Evolutionary conservation across 495 filamentous ascomycete genomes (phyloP).

Genomic region (Rostrohypoxylon terebratum): DNA sequence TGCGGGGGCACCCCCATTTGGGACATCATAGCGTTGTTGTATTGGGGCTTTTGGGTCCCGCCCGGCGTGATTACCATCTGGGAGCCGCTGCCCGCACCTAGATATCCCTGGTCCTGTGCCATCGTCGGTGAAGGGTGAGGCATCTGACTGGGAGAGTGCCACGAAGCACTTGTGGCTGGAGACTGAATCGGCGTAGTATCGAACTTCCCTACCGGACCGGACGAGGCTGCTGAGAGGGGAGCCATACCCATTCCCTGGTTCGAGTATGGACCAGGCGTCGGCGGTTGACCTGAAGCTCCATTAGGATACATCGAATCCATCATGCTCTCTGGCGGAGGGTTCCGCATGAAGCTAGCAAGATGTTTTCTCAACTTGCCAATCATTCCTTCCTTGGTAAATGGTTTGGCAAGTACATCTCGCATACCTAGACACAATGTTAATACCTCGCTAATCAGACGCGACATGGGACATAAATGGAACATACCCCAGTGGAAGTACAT

Average conservation of each 20-base stretch:
- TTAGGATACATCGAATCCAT: slow-evolving; percentile 50
- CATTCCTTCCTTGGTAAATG: slow-evolving; percentile 96
- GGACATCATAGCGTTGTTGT: slow-evolving; percentile 47
- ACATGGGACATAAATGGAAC: slow-evolving; percentile 42
- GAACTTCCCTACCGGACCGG: slow-evolving; percentile 68
- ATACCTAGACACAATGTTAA: slow-evolving; percentile 74
- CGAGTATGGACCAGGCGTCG: slow-evolving; percentile 62
- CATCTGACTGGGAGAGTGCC: slow-evolving; percentile 80
- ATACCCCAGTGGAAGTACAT: slow-evolving; percentile 97
- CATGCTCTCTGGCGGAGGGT: slow-evolving; percentile 54
- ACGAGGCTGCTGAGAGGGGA: slow-evolving; percentile 61
- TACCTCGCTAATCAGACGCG: not conserved
- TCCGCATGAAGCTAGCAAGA: slow-evolving; percentile 75
- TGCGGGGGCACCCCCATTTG: slow-evolving; percentile 48
- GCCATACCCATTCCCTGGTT: slow-evolving; percentile 67
- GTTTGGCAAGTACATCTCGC: slow-evolving; percentile 97
- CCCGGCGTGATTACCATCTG: slow-evolving; percentile 61
- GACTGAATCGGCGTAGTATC: slow-evolving; percentile 85
- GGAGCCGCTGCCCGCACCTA: slow-evolving; percentile 53
- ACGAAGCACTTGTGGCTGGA: slow-evolving; percentile 74
- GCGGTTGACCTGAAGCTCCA: slow-evolving; percentile 43
- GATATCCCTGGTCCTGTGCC: slow-evolving; percentile 54
- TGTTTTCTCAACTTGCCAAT: slow-evolving; percentile 91
- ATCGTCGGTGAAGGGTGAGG: slow-evolving; percentile 70
- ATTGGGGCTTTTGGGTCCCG: slow-evolving; percentile 55